These are phyloP conservation scores for Beauveria pseudobassiana DNA, from an alignment of 2,329 filamentous ascomycete species.

Conservation along the genomic window DNA sequence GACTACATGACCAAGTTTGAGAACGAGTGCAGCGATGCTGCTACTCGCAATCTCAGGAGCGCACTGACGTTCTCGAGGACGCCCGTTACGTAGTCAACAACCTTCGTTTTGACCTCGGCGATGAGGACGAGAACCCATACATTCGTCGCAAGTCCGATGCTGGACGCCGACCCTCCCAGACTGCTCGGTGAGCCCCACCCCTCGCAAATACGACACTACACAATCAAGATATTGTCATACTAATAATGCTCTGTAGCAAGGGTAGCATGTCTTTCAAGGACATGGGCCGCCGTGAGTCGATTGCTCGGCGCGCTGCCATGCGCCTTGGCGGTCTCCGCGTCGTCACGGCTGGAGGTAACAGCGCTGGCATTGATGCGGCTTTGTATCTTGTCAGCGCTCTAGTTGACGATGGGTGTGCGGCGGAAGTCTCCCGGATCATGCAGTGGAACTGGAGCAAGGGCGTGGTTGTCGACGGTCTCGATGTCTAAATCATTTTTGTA, in stretches of 20 bases:
- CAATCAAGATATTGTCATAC: conserved; percentile 3
- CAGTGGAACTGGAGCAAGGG: conserved; percentile 85
- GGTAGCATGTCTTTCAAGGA: conserved; percentile 77
- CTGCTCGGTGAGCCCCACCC: conserved; percentile 45
- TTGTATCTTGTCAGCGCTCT: conserved; percentile 80
- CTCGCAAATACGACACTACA: conserved; percentile 6
- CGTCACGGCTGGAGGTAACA: conserved; percentile 72
- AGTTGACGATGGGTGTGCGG: conserved; percentile 68
- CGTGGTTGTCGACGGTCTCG: conserved; percentile 74
- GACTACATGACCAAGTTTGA: conserved; percentile 75
- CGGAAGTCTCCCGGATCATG: conserved; percentile 66
- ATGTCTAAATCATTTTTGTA: conserved; percentile 50
- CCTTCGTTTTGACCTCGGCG: conserved; percentile 74
- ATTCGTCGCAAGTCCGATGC: conserved; percentile 67
- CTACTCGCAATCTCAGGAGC: conserved; percentile 64
- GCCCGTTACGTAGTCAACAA: conserved; percentile 85
- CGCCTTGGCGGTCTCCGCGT: conserved; percentile 63
- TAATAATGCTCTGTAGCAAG: conserved; percentile 47
- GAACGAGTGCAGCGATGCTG: conserved; percentile 69
- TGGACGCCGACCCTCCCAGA: conserved; percentile 49
- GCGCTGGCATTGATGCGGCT: conserved; percentile 73
- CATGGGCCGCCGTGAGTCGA: conserved; percentile 72
- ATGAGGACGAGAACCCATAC: conserved; percentile 78
- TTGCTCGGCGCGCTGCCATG: conserved; percentile 69
- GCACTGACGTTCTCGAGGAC: conserved; percentile 76